phyloP scores from a whole-genome alignment of 352 stramenopile genomes.

The Phytopythium helicoides region DNA sequence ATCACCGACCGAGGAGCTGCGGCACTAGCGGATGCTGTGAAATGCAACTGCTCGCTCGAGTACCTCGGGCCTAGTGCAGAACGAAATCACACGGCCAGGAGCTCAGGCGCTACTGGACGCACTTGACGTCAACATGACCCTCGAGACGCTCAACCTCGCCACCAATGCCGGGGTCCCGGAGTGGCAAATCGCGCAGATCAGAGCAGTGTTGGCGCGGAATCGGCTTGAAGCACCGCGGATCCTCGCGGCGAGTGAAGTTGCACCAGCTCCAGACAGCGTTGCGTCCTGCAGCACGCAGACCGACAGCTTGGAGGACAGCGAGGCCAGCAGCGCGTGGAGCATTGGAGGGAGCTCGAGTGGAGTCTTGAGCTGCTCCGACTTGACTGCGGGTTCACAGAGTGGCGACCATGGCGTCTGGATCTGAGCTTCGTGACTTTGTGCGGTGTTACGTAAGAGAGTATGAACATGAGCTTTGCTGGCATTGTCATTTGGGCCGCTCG shows the following conservation, averaged over 20 bases:
- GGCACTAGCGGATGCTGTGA: conserved; percentile 51
- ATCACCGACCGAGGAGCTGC: conserved; percentile 53
- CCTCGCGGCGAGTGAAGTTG: not conserved
- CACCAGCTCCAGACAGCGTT: not conserved
- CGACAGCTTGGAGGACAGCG: conserved; percentile 14
- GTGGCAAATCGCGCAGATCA: conserved; percentile 45
- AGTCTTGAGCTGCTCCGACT: conserved; percentile 56
- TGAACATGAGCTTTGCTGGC: conserved; percentile 20
- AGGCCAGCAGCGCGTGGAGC: conserved; percentile 7
- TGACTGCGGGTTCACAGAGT: too few species aligned
- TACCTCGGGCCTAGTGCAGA: conserved; percentile 62
- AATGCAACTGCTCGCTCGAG: conserved; percentile 60
- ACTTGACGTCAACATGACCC: conserved; percentile 59
- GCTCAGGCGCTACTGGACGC: conserved; percentile 50
- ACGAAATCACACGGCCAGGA: conserved; percentile 47
- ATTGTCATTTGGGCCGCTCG: too few species aligned
- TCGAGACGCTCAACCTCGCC: conserved; percentile 60
- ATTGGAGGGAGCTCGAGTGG: conserved; percentile 30
- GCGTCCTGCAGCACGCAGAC: conserved; percentile 14
- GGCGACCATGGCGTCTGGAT: too few species aligned
- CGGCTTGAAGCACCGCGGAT: conserved; percentile 34
- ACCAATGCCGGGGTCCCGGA: conserved; percentile 41
- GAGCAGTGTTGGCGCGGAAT: conserved; percentile 49
- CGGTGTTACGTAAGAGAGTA: too few species aligned
- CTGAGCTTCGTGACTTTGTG: too few species aligned